These are phyloP conservation scores for Quercus tomentella DNA, from an alignment of 331 rosid genomes.

Conservation along the genomic window DNA sequence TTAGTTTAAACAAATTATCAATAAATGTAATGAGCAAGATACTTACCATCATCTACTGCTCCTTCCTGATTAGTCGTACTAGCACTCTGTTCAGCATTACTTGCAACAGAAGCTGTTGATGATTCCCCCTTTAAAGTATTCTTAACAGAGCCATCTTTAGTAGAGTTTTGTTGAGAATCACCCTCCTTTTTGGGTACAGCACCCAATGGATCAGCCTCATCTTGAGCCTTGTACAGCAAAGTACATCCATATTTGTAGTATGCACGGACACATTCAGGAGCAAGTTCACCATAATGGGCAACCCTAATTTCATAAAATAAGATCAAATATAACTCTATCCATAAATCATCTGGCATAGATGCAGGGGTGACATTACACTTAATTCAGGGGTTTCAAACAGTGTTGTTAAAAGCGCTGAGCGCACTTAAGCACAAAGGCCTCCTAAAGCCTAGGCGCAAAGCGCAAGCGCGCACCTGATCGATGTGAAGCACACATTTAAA, in stretches of 20 bases:
- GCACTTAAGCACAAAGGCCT: too few species aligned
- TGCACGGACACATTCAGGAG: constrained; percentile 75
- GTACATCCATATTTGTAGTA: constrained; percentile 94
- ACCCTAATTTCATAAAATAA: constrained; percentile 39
- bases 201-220: constrained; percentile 91
- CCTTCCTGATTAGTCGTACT: constrained; percentile 38
- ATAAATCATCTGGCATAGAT: too few species aligned
- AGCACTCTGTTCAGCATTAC: constrained; percentile 44
- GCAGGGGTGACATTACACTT: too few species aligned
- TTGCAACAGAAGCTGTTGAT: constrained; percentile 53
- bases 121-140: constrained; percentile 59
- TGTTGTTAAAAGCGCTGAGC: too few species aligned
- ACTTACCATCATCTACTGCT: constrained; percentile 59
- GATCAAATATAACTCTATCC: too few species aligned
- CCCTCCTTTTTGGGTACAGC: constrained; percentile 74
- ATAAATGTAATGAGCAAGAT: constrained; percentile 8
- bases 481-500: too few species aligned
- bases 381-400: too few species aligned
- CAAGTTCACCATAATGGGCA: constrained; percentile 75
- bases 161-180: constrained; percentile 53
- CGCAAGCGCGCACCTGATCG: too few species aligned
- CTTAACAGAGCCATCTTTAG: constrained; percentile 53
- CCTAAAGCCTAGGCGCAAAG: too few species aligned
- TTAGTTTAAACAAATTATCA: background rate
- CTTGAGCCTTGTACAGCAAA: constrained; percentile 89